phyloP scores from a whole-genome alignment of 495 filamentous ascomycete species.

The Evansstolkia leycettana region DNA sequence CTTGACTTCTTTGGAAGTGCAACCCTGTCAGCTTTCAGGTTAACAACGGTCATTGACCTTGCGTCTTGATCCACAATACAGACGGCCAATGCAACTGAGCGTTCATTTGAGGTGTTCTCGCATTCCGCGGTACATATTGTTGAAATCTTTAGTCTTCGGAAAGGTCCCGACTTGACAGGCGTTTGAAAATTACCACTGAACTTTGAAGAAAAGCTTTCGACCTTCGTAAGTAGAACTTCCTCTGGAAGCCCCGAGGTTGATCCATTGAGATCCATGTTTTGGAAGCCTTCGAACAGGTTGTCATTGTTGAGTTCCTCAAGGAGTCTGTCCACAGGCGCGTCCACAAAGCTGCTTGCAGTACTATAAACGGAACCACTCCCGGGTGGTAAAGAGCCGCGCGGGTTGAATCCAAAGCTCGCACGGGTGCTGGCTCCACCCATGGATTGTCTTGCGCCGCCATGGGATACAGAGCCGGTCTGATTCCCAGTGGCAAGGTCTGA shows the following conservation, averaged over 20 bases:
- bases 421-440: slow-evolving; percentile 56
- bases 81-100: slow-evolving; percentile 40
- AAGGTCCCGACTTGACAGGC: slow-evolving; percentile 31
- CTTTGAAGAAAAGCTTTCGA: slow-evolving; percentile 56
- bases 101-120: slow-evolving; percentile 13
- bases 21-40: slow-evolving; percentile 35
- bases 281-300: slow-evolving; percentile 53
- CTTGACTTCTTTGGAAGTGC: slow-evolving; percentile 16
- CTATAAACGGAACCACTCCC: slow-evolving; percentile 31
- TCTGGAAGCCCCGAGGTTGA: slow-evolving; percentile 56
- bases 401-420: slow-evolving; percentile 43
- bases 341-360: slow-evolving; percentile 41
- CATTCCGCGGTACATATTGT: slow-evolving; percentile 47
- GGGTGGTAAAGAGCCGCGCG: slow-evolving; percentile 27
- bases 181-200: slow-evolving; percentile 44
- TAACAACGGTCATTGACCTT: slow-evolving; percentile 53
- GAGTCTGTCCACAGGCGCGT: slow-evolving; percentile 57
- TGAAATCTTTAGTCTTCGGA: slow-evolving; percentile 45
- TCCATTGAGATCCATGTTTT: slow-evolving; percentile 59
- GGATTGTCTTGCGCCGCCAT: slow-evolving; percentile 56
- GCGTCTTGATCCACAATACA: slow-evolving; percentile 58
- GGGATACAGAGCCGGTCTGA: slow-evolving; percentile 30
- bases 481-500: slow-evolving; percentile 49
- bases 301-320: slow-evolving; percentile 58
- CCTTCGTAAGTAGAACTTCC: slow-evolving; percentile 60